phyloP scores from a whole-genome alignment of 208 protist genomes.

The Wallacemonas sp. region DNA sequence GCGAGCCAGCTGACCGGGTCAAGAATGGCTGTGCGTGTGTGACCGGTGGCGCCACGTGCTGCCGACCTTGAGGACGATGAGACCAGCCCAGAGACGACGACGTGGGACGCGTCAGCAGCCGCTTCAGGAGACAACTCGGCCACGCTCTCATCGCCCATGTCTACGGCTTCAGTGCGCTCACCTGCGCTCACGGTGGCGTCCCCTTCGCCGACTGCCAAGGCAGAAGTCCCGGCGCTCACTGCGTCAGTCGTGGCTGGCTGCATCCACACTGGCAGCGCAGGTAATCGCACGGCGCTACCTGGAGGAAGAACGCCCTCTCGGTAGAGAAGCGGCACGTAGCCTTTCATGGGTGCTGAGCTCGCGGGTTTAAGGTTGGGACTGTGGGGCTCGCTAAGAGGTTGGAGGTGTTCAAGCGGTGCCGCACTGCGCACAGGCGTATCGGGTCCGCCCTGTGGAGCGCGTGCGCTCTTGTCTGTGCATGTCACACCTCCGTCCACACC shows the following conservation, averaged over 20 bases:
- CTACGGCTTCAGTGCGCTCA: neutral
- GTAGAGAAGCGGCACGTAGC: conserved; percentile 12
- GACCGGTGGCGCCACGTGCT: neutral
- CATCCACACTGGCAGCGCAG: neutral
- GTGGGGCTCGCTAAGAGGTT: no score
- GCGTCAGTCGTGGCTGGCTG: neutral
- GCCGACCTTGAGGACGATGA: neutral
- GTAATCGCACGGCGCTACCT: neutral
- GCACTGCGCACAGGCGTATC: no score
- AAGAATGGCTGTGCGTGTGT: conserved; percentile 16
- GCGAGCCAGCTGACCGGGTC: conserved; percentile 58
- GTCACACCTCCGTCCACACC: no score
- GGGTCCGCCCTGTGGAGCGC: no score
- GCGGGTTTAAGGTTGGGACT: no score
- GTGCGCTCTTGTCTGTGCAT: no score
- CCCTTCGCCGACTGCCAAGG: neutral
- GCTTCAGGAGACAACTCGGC: neutral
- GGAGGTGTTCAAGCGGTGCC: no score
- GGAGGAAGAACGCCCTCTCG: conserved; percentile 2
- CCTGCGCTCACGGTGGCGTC: neutral
- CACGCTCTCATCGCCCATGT: neutral
- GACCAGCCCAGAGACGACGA: neutral
- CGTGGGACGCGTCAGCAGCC: neutral
- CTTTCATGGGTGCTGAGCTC: neutral
- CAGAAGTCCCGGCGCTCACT: no score